Base-by-base conservation (phyloP, 192 early-diverging fungal species). In the Rhizoclosmatium sp. region DNA sequence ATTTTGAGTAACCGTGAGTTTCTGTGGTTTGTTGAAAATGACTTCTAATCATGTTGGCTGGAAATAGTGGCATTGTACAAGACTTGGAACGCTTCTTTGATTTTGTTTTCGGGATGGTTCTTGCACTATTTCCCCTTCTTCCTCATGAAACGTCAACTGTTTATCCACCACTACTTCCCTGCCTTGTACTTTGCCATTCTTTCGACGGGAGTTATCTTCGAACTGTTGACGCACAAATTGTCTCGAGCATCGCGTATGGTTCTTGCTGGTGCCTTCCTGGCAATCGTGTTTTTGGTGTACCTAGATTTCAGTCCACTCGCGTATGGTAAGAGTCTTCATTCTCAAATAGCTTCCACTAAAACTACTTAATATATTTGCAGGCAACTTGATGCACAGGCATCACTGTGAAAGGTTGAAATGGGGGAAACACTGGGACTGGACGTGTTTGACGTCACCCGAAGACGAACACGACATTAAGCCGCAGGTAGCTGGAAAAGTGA, bases 111-210 rank as follows among this genome's bases (percentile, higher is more conserved):
- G 12, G 94, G 91, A 12, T 99, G 95, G 95, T 76, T 82, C 21
- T 83, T 93, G 54, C 96, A 98, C 84, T 97, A 94, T 80, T 48
- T 94, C 9, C 94, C 95, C 19, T 98, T 98, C 83, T 95, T 93
- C 84, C 78, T 95, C 19, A 96, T 98, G 95, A 86, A 85, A 23
- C 95, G 95, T 45, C 94, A 96, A 82, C 86, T 95, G 49, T 97
- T 98, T 83, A 82, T 96, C 49, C 96, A 98, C 80, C 96, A 99
- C 78, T 99, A 98, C 80, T 88, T 97, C n/a, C 96, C 97, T 3
- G 92, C 96, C 7, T 87, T 97, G 10, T 97, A 95, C 85, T 93
- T 97, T 82, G 89, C 91, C 40, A 88, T 97, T 68, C 85, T 98
- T 46, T 83, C 90, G 2, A 65, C 96, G 45, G 92, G 91, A 39